These are phyloP conservation scores for Sporobolus alterniflorus DNA, from an alignment of 202 grass and related monocot genomes.

Conservation along the genomic window DNA sequence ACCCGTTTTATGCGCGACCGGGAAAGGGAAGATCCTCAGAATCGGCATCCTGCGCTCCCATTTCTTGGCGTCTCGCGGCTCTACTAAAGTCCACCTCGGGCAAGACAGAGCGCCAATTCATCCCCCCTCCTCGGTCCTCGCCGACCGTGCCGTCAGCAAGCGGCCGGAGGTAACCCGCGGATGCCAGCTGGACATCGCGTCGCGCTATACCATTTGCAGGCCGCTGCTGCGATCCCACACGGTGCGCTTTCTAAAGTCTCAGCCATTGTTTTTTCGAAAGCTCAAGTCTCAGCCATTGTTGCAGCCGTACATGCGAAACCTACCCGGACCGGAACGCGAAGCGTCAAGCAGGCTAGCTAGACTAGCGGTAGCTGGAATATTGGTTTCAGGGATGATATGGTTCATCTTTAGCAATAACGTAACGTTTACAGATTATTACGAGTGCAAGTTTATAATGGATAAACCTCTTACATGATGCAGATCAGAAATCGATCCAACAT, in stretches of 20 bases:
- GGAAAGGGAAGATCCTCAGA: constrained; percentile 64
- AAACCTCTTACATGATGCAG: not conserved
- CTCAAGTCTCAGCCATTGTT: not conserved
- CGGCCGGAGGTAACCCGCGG: not conserved
- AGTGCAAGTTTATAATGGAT: not conserved
- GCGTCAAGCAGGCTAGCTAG: not conserved
- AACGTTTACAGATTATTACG: not conserved
- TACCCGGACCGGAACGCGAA: not conserved
- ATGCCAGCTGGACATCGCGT: not conserved
- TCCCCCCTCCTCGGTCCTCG: constrained; percentile 13
- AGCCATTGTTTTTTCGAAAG: not conserved
- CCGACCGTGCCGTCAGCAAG: not conserved
- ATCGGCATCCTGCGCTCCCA: constrained; percentile 72
- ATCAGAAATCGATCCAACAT: not conserved
- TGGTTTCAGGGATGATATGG: not conserved
- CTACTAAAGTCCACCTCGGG: not conserved
- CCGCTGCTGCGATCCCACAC: not conserved
- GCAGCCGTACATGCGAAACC: not conserved
- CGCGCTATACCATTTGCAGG: not conserved
- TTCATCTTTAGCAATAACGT: not conserved
- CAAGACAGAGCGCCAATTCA: not conserved
- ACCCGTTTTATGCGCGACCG: not conserved
- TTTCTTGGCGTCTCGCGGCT: constrained; percentile 34
- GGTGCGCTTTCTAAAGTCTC: not conserved
- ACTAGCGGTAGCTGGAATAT: not conserved